Evolutionary conservation across 2,329 filamentous ascomycete species (phyloP), one percentile per base, ranked within the genome.

Genomic region (Talaromyces sp.): DNA sequence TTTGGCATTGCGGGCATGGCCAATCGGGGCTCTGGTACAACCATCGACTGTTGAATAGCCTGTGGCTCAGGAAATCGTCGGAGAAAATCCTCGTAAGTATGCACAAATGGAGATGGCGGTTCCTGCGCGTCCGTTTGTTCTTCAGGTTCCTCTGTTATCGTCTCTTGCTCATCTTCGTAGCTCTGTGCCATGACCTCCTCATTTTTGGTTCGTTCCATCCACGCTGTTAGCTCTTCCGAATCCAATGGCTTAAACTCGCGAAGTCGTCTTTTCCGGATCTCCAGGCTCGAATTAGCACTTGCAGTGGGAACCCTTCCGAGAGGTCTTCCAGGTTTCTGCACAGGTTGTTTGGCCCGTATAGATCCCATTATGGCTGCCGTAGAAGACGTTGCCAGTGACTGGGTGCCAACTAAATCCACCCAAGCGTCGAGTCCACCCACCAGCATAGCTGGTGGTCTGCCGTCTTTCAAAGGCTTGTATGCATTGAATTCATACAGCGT

Each of bases 401-500:
- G 82, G 13, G 80, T 77, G 2, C 95, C 93, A 68, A 96, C 81
- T n/a, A 95, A 76, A 68, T 95, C 88, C 19, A 86, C 78, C 95
- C 95, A 99, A 4, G 91, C 90, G 66, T 93, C 86, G 11, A 99
- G 74, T 0, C 95, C 95, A 19, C 95, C 95, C 57, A 84, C 80
- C 1, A 99, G 79, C 32, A 99, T 80, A 59, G 91, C 89, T 0
- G 93, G 93, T 3, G 84, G 82, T 27, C 86, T 82, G 61, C 86
- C 78, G 60, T 77, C 77, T 53, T 77, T 88, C 32, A 96, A 77
- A 10, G 88, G 88, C 66, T 89, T 90, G 17, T 88, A 86, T 61
- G 89, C 89, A 66, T 93, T 96, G 74, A 93, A 96, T 60, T 95
- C 87, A 57, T 87, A 86, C 4, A 99, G 78, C 0, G 93, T 92